Conservation (phyloP, 805 yeast species). For the Torulaspora delbrueckii region DNA sequence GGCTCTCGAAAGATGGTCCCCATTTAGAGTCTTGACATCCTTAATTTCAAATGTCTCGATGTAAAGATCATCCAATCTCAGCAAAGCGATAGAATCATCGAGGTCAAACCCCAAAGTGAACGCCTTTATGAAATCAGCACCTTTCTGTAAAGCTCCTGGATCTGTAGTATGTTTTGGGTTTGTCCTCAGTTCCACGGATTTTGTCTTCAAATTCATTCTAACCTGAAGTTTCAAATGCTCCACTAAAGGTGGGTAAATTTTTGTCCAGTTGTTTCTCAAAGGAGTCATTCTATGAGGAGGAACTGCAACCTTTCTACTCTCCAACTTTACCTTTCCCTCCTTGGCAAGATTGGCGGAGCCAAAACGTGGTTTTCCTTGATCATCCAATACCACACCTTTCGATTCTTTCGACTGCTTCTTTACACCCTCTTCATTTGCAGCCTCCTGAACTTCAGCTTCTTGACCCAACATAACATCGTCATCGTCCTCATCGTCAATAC, state of each 20-base stretch:
- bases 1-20: slow-evolving; percentile 97
- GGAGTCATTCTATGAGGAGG: slow-evolving; percentile 99
- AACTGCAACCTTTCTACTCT: slow-evolving; percentile 82
- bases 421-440: slow-evolving; percentile 9
- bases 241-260: slow-evolving; percentile 91
- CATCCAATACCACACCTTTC: slow-evolving; percentile 49
- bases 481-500: slow-evolving; percentile 36
- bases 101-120: slow-evolving; percentile 94
- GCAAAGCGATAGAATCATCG: slow-evolving; percentile 92
- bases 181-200: slow-evolving; percentile 83
- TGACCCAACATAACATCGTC: slow-evolving; percentile 40
- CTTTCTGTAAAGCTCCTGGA: slow-evolving; percentile 92
- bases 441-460: slow-evolving; percentile 22
- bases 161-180: slow-evolving; percentile 75
- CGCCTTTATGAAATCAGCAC: slow-evolving; percentile 94
- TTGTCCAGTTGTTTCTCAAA: slow-evolving; percentile 82
- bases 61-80: slow-evolving; percentile 91
- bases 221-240: slow-evolving; percentile 94
- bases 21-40: slow-evolving; percentile 91
- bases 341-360: slow-evolving; percentile 61
- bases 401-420: slow-evolving; percentile 26
- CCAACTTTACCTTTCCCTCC: slow-evolving; percentile 64
- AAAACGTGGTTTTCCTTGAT: slow-evolving; percentile 83
- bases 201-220: slow-evolving; percentile 87
- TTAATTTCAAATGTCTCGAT: slow-evolving; percentile 96